Base-by-base conservation (phyloP, 2,329 filamentous ascomycete genomes). In the Diplodia sapinea region DNA sequence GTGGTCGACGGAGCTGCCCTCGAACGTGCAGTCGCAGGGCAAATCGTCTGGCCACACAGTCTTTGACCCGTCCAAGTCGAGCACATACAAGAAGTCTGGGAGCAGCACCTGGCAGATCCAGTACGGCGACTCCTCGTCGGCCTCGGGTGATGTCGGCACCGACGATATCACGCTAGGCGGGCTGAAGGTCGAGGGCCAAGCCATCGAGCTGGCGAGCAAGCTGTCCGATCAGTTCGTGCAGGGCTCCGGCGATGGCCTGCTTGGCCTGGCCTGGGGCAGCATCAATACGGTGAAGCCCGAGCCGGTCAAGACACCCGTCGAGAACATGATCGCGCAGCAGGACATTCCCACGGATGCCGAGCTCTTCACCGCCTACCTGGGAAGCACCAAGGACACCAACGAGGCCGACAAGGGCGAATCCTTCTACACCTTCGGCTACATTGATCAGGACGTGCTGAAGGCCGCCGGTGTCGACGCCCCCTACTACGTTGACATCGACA, bases 391-490 rank as follows among this genome's bases (percentile, higher is more conserved):
- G 55, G 86, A 88, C 72, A 73, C 75, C 47, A 72, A 80, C 68
- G 79, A 81, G 61, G 74, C 73, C 4, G 78, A 82, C 65, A 74
- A 79, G 40, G 82, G 83, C 50, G 77, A 83, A 69, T 87, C 77
- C 0, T 92, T 91, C 80, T 92, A 90, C 79, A 92, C 90, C 1
- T 92, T 92, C 70, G 90, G 90, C 23, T 90, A 83, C 76, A 89
- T 92, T 73, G 89, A 92, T 72, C 74, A 89, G 70, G 83, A 85
- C n/a, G 83, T 86, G 0, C 81, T 91, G 57, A 82, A 80, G 66
- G 80, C 82, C 3, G 84, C 84, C 1, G 84, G 84, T 38, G 84
- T 83, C 36, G 75, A 84, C 69, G 81, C 86, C 1, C 85, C 89
- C 49, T 77, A 82, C 70, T 92, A 88, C 79, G 84, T 86, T 0